Evolutionary conservation across 108 stramenopile species (phyloP), one percentile per base, ranked within the genome.

Genomic region (Cyclotella distinguenda): DNA sequence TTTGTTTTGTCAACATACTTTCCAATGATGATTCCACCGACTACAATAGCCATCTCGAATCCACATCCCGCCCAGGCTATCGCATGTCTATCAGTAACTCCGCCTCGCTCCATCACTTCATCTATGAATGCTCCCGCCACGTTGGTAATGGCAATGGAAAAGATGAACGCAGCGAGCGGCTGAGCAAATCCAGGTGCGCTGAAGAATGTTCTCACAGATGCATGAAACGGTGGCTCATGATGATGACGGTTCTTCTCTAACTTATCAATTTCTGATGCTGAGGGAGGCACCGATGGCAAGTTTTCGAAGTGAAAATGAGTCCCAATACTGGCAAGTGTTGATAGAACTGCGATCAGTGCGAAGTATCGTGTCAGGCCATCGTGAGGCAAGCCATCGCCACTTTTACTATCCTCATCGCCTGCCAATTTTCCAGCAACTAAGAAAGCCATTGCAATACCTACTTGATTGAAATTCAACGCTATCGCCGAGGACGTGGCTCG

Each of bases 71-170:
- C 90, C 60, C 88, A 80, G 66, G 86, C 89, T 30, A 94, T 72
- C 8, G 84, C 77, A 34, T 86, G 71, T 62, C 88, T 86, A 35
- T 85, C 79, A 8, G 82, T 87, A 9, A 94, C 69, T 21, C 93
- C 90, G 6, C 93, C 93, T 6, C 85, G 68, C 46, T 80, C 72
- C 90, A 94, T 86, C 16, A 94, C 85, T 22, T 95, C 94, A 56
- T 88, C 90, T 44, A 92, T 89, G 63, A 95, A 95, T 19, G 94
- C 74, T 8, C 91, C 91, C 9, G 90, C 88, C 47, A 94, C 80
- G 49, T 94, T 94, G 25, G 93, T 94, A 27, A 94, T 86, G 28
- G 81, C 67, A 49, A 94, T 94, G 31, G 77, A 80, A 50, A 86
- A 87, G 27, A 94, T 78, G 60, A 90, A 94, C 1, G 89, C 93